Evolutionary conservation across 140 eudicot species (phyloP).

Genomic region (Oenanthe javanica): DNA sequence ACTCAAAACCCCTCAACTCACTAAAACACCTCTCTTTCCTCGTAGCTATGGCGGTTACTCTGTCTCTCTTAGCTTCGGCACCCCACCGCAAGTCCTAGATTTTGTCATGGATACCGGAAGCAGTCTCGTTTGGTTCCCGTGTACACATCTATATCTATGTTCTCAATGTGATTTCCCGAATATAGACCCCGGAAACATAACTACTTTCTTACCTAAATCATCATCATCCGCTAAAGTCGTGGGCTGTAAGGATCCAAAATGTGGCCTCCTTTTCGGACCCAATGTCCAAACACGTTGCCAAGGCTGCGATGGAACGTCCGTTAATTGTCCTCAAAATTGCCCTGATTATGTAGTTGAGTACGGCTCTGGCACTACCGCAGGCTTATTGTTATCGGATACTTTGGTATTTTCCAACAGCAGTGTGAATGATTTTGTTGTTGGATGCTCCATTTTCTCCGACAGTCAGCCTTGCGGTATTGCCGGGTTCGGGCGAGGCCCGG

Average conservation of each 20-base stretch:
- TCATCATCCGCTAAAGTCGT: constrained; percentile 47
- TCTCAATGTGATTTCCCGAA: constrained; percentile 28
- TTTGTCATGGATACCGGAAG: constrained; percentile 84
- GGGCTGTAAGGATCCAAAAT: constrained; percentile 57
- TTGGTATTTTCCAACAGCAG: constrained; percentile 29
- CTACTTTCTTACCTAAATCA: constrained; percentile 50
- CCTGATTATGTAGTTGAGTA: constrained; percentile 58
- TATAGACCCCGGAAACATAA: constrained; percentile 12
- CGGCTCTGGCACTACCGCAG: constrained; percentile 71
- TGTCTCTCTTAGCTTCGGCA: constrained; percentile 59
- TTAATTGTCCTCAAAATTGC: constrained; percentile 37
- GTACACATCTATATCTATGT: constrained; percentile 52
- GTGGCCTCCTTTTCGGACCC: constrained; percentile 49
- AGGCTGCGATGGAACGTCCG: constrained; percentile 12
- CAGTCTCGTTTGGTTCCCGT: constrained; percentile 80
- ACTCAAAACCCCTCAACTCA: constrained; percentile 45
- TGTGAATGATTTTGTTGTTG: constrained; percentile 45
- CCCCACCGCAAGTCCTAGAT: constrained; percentile 56
- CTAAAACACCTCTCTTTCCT: constrained; percentile 47
- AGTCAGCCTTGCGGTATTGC: constrained; percentile 76
- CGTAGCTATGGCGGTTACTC: constrained; percentile 85
- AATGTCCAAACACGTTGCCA: constrained; percentile 28
- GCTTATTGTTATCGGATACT: constrained; percentile 48
- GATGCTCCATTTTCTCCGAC: constrained; percentile 64
- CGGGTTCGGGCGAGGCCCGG: constrained; percentile 77